Percentiles rank a stretch among this genome's conserved stretches.
Evolutionary conservation across 352 stramenopile genomes (phyloP).

Genomic region (Phytophthora foliorum): DNA sequence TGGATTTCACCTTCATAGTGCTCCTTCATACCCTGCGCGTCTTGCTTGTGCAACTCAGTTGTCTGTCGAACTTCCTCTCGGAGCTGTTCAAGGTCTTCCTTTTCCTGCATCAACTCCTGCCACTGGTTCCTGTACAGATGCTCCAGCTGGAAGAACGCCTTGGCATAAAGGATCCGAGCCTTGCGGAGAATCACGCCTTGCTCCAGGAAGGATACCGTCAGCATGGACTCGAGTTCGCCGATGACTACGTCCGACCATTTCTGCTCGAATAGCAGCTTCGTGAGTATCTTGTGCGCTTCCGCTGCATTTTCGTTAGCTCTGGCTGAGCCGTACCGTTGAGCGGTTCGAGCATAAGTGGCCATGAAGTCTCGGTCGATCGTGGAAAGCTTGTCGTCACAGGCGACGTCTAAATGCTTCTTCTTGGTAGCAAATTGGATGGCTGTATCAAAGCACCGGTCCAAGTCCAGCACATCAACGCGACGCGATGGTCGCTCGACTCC

Average conservation of each 20-base stretch:
- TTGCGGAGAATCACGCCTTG: constrained; percentile 87
- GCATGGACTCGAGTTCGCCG: constrained; percentile 89
- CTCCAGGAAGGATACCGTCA: constrained; percentile 90
- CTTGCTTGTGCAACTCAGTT: constrained; percentile 50
- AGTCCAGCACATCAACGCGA: constrained; percentile 72
- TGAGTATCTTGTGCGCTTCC: constrained; percentile 49
- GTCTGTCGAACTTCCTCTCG: constrained; percentile 41
- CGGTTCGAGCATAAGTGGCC: constrained; percentile 58
- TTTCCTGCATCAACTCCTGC: constrained; percentile 43
- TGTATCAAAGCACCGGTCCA: constrained; percentile 74
- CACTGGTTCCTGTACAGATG: constrained; percentile 50
- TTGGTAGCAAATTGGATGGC: constrained; percentile 72
- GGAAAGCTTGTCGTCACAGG: constrained; percentile 55
- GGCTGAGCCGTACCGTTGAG: constrained; percentile 36
- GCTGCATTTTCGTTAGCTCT: constrained; percentile 2
- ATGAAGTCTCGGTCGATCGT: constrained; percentile 80
- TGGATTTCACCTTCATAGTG: constrained; percentile 68
- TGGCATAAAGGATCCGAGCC: constrained; percentile 81
- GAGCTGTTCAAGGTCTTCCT: constrained; percentile 51
- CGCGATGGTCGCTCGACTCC: constrained; percentile 69
- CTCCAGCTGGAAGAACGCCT: constrained; percentile 82
- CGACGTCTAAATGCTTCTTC: constrained; percentile 55
- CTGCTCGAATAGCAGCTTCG: constrained; percentile 86
- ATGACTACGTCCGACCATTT: constrained; percentile 93
- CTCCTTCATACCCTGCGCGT: constrained; percentile 51